Percentiles rank a stretch among this genome's conserved stretches.
These are phyloP conservation scores for Kregervanrija pseudodelftensis DNA, from an alignment of 805 yeast genomes.

Conservation along the genomic window DNA sequence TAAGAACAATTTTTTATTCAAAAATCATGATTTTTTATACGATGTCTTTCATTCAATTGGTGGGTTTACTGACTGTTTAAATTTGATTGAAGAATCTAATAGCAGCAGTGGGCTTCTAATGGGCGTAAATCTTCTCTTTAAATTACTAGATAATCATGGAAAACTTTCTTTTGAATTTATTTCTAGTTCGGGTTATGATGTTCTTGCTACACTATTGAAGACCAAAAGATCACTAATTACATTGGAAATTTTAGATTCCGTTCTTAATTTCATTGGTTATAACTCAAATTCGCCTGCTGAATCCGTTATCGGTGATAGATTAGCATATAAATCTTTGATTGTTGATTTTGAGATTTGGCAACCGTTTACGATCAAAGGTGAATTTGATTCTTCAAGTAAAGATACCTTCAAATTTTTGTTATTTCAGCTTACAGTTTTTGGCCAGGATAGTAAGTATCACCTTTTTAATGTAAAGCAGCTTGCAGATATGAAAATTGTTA, in stretches of 20 bases:
- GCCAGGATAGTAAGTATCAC: constrained; percentile 44
- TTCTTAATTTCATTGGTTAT: constrained; percentile 52
- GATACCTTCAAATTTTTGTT: constrained; percentile 47
- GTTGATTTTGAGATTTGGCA: constrained; percentile 61
- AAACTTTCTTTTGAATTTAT: constrained; percentile 55
- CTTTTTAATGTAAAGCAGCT: constrained; percentile 47
- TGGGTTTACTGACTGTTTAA: constrained; percentile 41
- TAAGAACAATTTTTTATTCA: constrained; percentile 4
- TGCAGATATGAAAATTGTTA: constrained; percentile 40
- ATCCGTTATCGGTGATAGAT: constrained; percentile 48
- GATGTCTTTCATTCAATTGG: constrained; percentile 37
- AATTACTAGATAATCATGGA: constrained; percentile 33
- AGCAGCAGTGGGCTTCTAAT: constrained; percentile 28
- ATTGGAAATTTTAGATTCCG: constrained; percentile 39
- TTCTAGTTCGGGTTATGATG: constrained; percentile 50
- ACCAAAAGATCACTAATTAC: constrained; percentile 34
- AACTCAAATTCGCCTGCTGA: constrained; percentile 41
- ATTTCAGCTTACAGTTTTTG: constrained; percentile 51
- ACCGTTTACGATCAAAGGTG: constrained; percentile 12
- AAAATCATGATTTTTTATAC: constrained; percentile 12
- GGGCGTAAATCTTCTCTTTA: constrained; percentile 36
- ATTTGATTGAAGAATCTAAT: constrained; percentile 38
- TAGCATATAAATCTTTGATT: constrained; percentile 51
- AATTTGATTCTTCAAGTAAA: constrained; percentile 16
- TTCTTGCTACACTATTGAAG: constrained; percentile 46